phyloP scores from a whole-genome alignment of 257 asterid genomes.

The Nicotiana sylvestris region DNA sequence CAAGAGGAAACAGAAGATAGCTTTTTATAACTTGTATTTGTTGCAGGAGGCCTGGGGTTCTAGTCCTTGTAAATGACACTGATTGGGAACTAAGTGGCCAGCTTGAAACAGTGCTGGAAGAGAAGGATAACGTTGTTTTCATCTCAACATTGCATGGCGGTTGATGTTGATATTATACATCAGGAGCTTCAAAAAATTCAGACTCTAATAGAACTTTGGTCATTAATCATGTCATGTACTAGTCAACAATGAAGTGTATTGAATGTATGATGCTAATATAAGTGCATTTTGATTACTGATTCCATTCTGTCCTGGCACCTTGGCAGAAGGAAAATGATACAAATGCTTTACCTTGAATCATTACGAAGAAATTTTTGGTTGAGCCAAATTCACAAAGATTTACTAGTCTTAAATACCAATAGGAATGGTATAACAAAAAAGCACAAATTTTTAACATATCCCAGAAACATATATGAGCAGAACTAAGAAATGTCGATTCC shows the following conservation, averaged over 20 bases:
- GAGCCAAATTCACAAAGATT: neutral
- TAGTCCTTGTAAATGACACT: conserved; percentile 77
- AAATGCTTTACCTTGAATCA: neutral
- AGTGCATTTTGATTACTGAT: neutral
- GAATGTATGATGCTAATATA: neutral
- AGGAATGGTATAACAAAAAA: neutral
- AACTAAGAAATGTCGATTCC: neutral
- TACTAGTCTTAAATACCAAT: neutral
- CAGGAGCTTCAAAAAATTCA: neutral
- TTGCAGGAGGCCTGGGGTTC: conserved; percentile 89
- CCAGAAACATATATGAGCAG: too few relatives aligned
- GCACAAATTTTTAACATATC: neutral
- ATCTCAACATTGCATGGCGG: conserved; percentile 96
- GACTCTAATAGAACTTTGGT: neutral
- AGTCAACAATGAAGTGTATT: neutral
- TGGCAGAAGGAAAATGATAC: neutral
- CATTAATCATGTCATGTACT: neutral
- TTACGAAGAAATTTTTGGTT: neutral
- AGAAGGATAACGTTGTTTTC: conserved; percentile 74
- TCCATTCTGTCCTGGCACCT: neutral
- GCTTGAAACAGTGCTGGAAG: conserved; percentile 75
- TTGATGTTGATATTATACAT: conserved; percentile 17
- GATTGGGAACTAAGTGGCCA: conserved; percentile 96
- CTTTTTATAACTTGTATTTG: neutral
- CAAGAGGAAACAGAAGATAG: neutral